Conservation (phyloP, 2,329 filamentous ascomycete genomes). For the Diplodia mutila region DNA sequence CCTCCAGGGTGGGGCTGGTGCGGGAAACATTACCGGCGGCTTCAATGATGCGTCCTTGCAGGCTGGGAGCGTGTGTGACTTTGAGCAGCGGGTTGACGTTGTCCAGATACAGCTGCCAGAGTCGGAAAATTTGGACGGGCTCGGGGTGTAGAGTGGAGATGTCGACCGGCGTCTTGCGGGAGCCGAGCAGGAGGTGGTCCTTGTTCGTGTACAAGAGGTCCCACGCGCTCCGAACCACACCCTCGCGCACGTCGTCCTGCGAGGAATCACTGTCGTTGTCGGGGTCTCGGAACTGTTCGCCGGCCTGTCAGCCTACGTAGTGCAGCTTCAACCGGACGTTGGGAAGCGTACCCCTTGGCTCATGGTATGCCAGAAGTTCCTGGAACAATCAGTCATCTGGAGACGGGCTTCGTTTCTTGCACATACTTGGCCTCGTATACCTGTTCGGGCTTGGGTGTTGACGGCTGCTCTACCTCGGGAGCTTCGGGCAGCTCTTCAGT, state of each 20-base stretch:
- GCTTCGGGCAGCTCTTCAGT: neutral
- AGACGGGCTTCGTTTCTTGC: neutral
- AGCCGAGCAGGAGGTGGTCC: conserved; percentile 59
- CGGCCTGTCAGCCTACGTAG: conserved; percentile 31
- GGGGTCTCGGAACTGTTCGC: conserved; percentile 33
- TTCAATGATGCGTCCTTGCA: conserved; percentile 61
- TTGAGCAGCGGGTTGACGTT: conserved; percentile 72
- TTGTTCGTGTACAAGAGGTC: conserved; percentile 45
- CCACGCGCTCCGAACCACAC: conserved; percentile 52
- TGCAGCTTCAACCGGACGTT: neutral
- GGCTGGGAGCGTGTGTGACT: conserved; percentile 67
- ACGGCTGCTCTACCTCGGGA: neutral
- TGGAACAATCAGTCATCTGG: conserved; percentile 31
- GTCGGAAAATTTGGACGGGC: conserved; percentile 66
- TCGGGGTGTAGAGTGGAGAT: conserved; percentile 66
- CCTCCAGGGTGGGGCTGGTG: conserved; percentile 58
- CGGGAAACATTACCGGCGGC: conserved; percentile 60
- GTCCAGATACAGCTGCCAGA: conserved; percentile 70
- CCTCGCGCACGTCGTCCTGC: conserved; percentile 41
- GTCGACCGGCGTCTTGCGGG: conserved; percentile 58
- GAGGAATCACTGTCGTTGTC: conserved; percentile 28
- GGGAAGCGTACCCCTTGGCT: conserved; percentile 44
- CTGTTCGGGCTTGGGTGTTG: neutral
- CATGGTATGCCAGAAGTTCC: conserved; percentile 54
- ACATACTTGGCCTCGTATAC: conserved; percentile 1